Base-by-base conservation (phyloP, 208 protist species). In the Trypanosoma caninum region DNA sequence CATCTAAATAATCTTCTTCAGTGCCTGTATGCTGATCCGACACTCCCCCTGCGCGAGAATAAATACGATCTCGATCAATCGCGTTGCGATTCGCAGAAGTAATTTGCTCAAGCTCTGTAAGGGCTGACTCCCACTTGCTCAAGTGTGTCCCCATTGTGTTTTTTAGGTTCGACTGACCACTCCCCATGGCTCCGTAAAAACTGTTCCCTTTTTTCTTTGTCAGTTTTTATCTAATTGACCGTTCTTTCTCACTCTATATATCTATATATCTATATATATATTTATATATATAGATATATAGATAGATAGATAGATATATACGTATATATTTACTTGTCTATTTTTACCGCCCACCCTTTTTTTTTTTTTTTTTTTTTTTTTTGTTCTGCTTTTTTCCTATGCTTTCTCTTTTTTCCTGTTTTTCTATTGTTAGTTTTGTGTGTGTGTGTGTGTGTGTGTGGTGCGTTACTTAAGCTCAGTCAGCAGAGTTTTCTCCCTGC, bases 11-110 rank as follows among this genome's bases (percentile, higher is more conserved):
- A 31, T 69, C 77, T 25, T 80, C 77, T 13, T 74, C 72, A 28
- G 56, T 55, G 41, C 60, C 51, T 8, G 8, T 37, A 10, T 22
- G 40, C 2, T 48, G 54, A n/a, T 62, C 58, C 7, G 13, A 10
- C 4, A 8, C 20, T n/a, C 30, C 57, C 20, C n/a, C 56, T 4
- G 46, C 45, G 54, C 59, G 61, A 51, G 65, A 63, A 54, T 78
- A 84, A 45, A 91, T 78, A 42, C 81, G 81, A 63, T 91, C 87
- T 33, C 82, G 72, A 5, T 86, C 82, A 3, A 85, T 59, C 11
- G 63, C 40, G 16, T 72, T 69, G 20, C 80, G 78, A 38, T 81
- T 82, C n/a, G 62, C 70, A 48, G 40, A 48, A n/a, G 72, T 76
- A 35, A 94, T 47, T 44, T 75, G 65, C 42, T 91, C 82, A 14